phyloP scores from a whole-genome alignment of 192 early-diverging fungal genomes.

The Coemansia sp. region DNA sequence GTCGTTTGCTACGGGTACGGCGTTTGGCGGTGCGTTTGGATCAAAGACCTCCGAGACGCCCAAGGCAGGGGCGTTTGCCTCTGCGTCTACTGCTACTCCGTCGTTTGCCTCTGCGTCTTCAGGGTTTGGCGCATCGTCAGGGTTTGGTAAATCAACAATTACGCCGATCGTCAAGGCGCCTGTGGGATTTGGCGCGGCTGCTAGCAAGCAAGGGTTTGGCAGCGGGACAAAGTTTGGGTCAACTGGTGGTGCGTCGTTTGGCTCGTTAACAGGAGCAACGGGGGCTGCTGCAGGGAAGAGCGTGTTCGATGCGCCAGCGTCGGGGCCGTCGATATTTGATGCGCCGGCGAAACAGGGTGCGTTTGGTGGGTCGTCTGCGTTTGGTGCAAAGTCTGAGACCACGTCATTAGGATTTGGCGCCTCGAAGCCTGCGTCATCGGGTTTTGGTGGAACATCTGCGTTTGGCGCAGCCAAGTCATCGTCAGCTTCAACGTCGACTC shows the following conservation, averaged over 20 bases:
- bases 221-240: constrained; percentile 24
- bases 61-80: constrained; percentile 8
- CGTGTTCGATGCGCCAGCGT: constrained; percentile 31
- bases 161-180: constrained; percentile 26
- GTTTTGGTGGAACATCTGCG: not conserved
- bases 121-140: not conserved
- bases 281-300: constrained; percentile 8
- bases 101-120: constrained; percentile 6
- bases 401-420: constrained; percentile 6
- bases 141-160: constrained; percentile 26
- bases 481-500: not conserved
- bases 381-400: not conserved
- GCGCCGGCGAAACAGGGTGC: constrained; percentile 1
- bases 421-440: not conserved
- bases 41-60: not conserved
- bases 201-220: constrained; percentile 34
- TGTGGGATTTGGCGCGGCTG: constrained; percentile 8
- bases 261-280: constrained; percentile 11
- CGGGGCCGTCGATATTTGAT: constrained; percentile 28
- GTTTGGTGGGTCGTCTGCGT: not conserved
- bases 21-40: constrained; percentile 14
- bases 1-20: constrained; percentile 15
- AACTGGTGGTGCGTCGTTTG: constrained; percentile 7
- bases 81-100: constrained; percentile 3
- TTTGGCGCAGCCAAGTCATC: constrained; percentile 1